Base-by-base conservation (phyloP, 495 filamentous ascomycete genomes). In the Platismatia glauca region DNA sequence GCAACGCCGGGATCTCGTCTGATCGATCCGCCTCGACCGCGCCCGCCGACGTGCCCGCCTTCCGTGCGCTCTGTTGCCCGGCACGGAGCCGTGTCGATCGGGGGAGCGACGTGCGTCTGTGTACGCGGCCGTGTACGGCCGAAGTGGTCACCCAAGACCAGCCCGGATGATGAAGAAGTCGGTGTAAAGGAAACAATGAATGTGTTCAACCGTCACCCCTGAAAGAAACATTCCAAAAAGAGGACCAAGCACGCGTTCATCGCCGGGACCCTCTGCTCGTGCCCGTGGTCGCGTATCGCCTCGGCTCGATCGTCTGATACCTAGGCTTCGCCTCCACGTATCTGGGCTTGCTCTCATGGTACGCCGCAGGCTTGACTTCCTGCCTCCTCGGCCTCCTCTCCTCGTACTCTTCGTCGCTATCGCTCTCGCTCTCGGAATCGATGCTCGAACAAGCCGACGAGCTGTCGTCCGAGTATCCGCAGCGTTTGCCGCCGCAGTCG, bases 401-500 rank as follows among this genome's bases (percentile, higher is more conserved):
- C 31, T 53, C 50, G 50, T 33, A 33, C 50, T 72, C 72, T 66
- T 69, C 68, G 64, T 81, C 84, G 72, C 86, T 82, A 66, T 86
- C 83, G 60, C 81, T 81, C 53, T 89, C 87, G 50, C 78, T 80
- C 55, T 78, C 77, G 55, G 75, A 78, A 53, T 53, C 50, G 7
- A 55, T 46, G 31, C 38, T 57, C 16, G 72, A 77, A 68, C 76
- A 85, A 72, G 81, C 76, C 29, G 75, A 79, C 4, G 80, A 83
- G n/a, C 74, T 76, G 67, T 85, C 82, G 63, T 81, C 80, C 16
- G 50, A 53, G 77, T 88, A 92, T 63, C 88, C 88, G 74, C 91
- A 96, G 71, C 90, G 85, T 63, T 82, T 77, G 64, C 91, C 91
- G 52, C 90, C 90, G 69, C 91, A 96, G 82, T 96, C 91, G 65